Percentiles rank a stretch among this genome's conserved stretches.
phyloP scores from a whole-genome alignment of 352 stramenopile genomes.

The Albugo laibachii region DNA sequence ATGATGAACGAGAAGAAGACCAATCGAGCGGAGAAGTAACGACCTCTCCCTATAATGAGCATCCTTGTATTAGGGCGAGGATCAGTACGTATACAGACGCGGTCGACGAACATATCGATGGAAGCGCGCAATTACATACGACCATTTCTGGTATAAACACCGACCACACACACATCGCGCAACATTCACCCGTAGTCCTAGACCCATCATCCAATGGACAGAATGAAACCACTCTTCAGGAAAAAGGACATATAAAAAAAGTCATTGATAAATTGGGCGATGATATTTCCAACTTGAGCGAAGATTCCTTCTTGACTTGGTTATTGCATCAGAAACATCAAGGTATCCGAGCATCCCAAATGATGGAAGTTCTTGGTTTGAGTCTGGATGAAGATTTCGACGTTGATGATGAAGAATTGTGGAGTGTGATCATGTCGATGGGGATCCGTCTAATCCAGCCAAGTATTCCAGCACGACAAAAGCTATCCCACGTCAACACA shows the following conservation, averaged over 20 bases:
- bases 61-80: too few species aligned
- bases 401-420: conserved; percentile 63
- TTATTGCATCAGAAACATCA: conserved; percentile 47
- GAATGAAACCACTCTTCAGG: too few species aligned
- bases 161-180: too few species aligned
- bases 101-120: too few species aligned
- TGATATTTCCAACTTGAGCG: conserved; percentile 10
- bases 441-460: conserved; percentile 61
- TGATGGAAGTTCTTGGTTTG: conserved; percentile 59
- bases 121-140: too few species aligned
- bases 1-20: not conserved
- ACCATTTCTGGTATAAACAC: too few species aligned
- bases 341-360: conserved; percentile 32
- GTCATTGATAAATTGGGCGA: not conserved
- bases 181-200: too few species aligned
- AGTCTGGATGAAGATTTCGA: conserved; percentile 57
- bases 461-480: conserved; percentile 27
- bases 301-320: conserved; percentile 69
- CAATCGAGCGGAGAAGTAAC: not conserved
- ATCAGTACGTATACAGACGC: too few species aligned
- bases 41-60: too few species aligned
- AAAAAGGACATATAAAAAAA: too few species aligned
- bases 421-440: conserved; percentile 74
- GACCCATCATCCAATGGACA: too few species aligned
- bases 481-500: conserved; percentile 17